phyloP scores from a whole-genome alignment of 1,284 basidiomycete genomes.

The Phlebopus sp. region DNA sequence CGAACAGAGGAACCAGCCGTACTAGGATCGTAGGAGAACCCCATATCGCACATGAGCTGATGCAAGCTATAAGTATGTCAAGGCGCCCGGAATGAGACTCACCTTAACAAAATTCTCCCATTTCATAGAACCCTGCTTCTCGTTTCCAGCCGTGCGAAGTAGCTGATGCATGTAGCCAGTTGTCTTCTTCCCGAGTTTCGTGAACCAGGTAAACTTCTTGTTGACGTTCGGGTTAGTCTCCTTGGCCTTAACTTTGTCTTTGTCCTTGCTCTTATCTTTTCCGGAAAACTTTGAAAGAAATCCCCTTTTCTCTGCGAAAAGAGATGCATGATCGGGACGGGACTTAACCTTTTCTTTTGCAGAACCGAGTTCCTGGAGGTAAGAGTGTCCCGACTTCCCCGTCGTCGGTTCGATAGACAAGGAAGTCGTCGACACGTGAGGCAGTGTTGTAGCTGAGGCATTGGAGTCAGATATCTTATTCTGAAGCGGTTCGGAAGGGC shows the following conservation, averaged over 20 bases:
- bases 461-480: constrained; percentile 22
- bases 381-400: constrained; percentile 69
- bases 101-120: constrained; percentile 70
- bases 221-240: constrained; percentile 33
- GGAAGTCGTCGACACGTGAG: constrained; percentile 41
- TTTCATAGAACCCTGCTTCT: constrained; percentile 63
- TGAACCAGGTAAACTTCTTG: constrained; percentile 52
- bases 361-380: constrained; percentile 50
- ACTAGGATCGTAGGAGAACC: constrained; percentile 66
- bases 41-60: constrained; percentile 75
- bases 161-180: constrained; percentile 60
- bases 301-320: constrained; percentile 47
- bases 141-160: constrained; percentile 52
- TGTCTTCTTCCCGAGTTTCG: constrained; percentile 57
- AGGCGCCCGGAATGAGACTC: neutral
- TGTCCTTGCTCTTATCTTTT: constrained; percentile 35
- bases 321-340: constrained; percentile 52
- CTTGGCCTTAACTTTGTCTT: constrained; percentile 36
- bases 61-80: neutral
- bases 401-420: constrained; percentile 45
- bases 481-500: constrained; percentile 14
- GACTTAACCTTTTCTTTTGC: constrained; percentile 69
- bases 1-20: constrained; percentile 80
- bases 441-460: constrained; percentile 25
- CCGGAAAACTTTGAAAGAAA: constrained; percentile 50